Conservation (phyloP, 2,329 filamentous ascomycete genomes). For the Aspergillus intermedius region DNA sequence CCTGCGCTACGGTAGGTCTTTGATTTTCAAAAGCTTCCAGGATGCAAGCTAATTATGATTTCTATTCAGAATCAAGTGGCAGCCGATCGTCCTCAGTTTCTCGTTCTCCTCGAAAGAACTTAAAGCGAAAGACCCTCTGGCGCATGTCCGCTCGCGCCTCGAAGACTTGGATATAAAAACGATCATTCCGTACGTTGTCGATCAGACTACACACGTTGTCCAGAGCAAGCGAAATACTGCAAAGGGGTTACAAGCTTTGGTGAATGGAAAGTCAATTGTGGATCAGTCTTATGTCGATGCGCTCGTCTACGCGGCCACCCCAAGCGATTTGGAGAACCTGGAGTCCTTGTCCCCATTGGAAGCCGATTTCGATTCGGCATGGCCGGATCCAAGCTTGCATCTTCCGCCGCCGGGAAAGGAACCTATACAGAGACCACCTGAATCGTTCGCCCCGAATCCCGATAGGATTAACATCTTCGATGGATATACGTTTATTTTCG, state of each 20-base stretch:
- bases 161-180: constrained; percentile 88
- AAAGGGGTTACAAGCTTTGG: constrained; percentile 76
- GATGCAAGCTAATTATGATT: constrained; percentile 3
- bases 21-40: not conserved
- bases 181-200: constrained; percentile 61
- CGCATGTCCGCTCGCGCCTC: constrained; percentile 57
- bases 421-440: constrained; percentile 59
- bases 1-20: constrained; percentile 41
- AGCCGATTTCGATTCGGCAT: constrained; percentile 67
- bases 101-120: constrained; percentile 66
- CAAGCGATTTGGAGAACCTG: constrained; percentile 45
- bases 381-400: constrained; percentile 68
- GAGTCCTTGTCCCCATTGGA: constrained; percentile 58
- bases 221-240: constrained; percentile 85
- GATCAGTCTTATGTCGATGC: constrained; percentile 66
- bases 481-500: constrained; percentile 84
- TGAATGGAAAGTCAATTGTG: constrained; percentile 74
- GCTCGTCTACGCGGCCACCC: constrained; percentile 55
- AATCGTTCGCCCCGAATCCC: constrained; percentile 65
- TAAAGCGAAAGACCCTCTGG: constrained; percentile 57
- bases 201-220: constrained; percentile 77
- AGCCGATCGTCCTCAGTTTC: constrained; percentile 73
- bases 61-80: constrained; percentile 63
- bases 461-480: constrained; percentile 67
- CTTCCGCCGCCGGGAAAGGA: constrained; percentile 72